These are phyloP conservation scores for Arthrobotrys pseudoclavata DNA, from an alignment of 2,329 filamentous ascomycete species.

Conservation along the genomic window DNA sequence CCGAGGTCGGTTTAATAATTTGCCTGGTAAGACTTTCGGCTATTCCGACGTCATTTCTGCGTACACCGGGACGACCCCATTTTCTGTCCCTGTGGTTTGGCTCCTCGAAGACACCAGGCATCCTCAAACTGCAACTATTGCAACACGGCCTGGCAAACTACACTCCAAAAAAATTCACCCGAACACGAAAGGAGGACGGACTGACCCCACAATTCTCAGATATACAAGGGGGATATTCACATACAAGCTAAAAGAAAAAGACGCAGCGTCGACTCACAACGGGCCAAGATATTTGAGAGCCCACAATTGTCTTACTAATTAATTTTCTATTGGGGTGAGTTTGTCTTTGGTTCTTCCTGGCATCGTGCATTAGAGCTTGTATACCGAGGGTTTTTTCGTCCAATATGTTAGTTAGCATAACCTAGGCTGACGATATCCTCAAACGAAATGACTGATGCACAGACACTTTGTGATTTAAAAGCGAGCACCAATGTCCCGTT, in stretches of 20 bases:
- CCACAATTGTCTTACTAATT: constrained; percentile 24
- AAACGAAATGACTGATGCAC: constrained; percentile 56
- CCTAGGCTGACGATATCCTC: constrained; percentile 54
- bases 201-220: constrained; percentile 18
- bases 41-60: constrained; percentile 59
- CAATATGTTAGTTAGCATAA: constrained; percentile 23
- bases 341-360: constrained; percentile 7
- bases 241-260: constrained; percentile 7
- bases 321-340: constrained; percentile 20
- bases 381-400: constrained; percentile 33
- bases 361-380: constrained; percentile 11
- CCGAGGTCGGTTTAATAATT: constrained; percentile 59
- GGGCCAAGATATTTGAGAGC: constrained; percentile 16
- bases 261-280: constrained; percentile 2
- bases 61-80: constrained; percentile 39
- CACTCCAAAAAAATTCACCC: constrained; percentile 48
- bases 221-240: constrained; percentile 11
- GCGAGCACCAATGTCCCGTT: constrained; percentile 56
- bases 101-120: constrained; percentile 21
- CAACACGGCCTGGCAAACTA: constrained; percentile 31
- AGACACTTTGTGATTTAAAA: constrained; percentile 53
- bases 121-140: constrained; percentile 10
- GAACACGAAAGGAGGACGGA: constrained; percentile 53
- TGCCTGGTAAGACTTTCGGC: constrained; percentile 42
- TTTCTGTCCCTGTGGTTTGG: constrained; percentile 37